Evolutionary conservation across 2,329 filamentous ascomycete species (phyloP).

Genomic region (Pseudopyricularia cyperi): DNA sequence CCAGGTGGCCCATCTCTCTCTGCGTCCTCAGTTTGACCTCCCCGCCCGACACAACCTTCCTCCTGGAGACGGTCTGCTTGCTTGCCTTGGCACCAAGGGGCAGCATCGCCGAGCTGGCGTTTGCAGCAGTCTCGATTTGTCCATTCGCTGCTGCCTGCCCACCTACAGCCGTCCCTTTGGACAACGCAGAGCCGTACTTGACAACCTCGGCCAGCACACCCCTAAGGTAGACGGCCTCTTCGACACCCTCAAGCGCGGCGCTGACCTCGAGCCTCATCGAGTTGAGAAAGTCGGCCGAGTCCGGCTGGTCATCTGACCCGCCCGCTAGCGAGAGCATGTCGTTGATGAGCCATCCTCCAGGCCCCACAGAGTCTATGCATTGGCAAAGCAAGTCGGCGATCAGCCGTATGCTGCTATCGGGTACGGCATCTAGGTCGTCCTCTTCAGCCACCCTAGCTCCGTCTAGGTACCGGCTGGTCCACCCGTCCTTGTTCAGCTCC

Average conservation of each 20-base stretch:
- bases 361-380: conserved; percentile 63
- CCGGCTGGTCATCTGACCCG: conserved; percentile 28
- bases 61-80: conserved; percentile 31
- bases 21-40: conserved; percentile 56
- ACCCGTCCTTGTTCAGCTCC: conserved; percentile 61
- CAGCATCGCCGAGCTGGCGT: conserved; percentile 37
- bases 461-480: conserved; percentile 62
- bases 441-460: conserved; percentile 30
- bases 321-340: conserved; percentile 31
- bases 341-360: conserved; percentile 60
- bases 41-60: conserved; percentile 54
- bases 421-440: conserved; percentile 34
- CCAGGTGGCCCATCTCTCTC: conserved; percentile 64
- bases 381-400: conserved; percentile 60
- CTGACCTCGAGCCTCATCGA: conserved; percentile 56
- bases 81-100: conserved; percentile 60
- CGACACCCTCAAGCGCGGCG: conserved; percentile 57
- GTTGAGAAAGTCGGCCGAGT: conserved; percentile 50
- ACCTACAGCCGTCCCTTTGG: neutral
- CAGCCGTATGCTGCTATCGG: conserved; percentile 56
- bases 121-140: conserved; percentile 21
- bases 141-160: conserved; percentile 4
- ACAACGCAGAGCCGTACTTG: conserved; percentile 31
- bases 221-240: conserved; percentile 53
- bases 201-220: conserved; percentile 54